Percentiles rank a stretch among this genome's conserved stretches.
These are phyloP conservation scores for Ophiostoma pallidulum DNA, from an alignment of 2,329 filamentous ascomycete genomes.

Conservation along the genomic window DNA sequence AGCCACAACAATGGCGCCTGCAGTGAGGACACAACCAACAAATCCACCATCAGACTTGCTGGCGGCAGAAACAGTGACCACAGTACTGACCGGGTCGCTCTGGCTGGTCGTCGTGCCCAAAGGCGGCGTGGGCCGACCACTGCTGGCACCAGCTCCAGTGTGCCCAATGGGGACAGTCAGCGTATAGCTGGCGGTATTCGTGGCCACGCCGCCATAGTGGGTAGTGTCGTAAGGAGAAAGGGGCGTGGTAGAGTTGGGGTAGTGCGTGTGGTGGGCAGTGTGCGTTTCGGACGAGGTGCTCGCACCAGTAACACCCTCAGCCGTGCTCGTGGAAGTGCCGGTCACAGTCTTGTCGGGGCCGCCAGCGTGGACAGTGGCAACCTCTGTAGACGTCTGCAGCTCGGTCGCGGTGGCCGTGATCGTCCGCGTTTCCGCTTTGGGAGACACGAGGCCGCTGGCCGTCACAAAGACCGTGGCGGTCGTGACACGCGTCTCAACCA, in stretches of 20 bases:
- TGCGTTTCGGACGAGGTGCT: background rate
- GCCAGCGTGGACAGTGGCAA: constrained; percentile 1
- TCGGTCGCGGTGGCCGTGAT: constrained; percentile 2
- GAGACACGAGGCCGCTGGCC: constrained; percentile 1
- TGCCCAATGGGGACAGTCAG: constrained; percentile 6
- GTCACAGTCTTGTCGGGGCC: background rate
- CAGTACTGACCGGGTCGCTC: constrained; percentile 14
- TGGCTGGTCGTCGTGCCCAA: constrained; percentile 23
- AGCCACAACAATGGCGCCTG: constrained; percentile 25
- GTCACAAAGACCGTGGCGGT: constrained; percentile 13
- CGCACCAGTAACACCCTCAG: constrained; percentile 2
- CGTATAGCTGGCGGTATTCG: constrained; percentile 13
- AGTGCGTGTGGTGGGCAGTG: background rate
- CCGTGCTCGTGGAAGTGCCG: constrained; percentile 9
- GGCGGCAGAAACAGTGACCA: constrained; percentile 23
- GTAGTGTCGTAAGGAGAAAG: background rate
- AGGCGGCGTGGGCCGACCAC: background rate
- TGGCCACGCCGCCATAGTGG: background rate
- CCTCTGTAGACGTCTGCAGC: constrained; percentile 2
- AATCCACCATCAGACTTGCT: constrained; percentile 16
- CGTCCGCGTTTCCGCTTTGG: constrained; percentile 7
- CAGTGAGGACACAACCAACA: constrained; percentile 27
- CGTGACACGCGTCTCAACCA: constrained; percentile 7
- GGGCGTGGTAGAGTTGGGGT: constrained; percentile 11
- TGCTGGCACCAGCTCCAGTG: background rate